phyloP scores from a whole-genome alignment of 305 asterid species.

The Lippia alba region DNA sequence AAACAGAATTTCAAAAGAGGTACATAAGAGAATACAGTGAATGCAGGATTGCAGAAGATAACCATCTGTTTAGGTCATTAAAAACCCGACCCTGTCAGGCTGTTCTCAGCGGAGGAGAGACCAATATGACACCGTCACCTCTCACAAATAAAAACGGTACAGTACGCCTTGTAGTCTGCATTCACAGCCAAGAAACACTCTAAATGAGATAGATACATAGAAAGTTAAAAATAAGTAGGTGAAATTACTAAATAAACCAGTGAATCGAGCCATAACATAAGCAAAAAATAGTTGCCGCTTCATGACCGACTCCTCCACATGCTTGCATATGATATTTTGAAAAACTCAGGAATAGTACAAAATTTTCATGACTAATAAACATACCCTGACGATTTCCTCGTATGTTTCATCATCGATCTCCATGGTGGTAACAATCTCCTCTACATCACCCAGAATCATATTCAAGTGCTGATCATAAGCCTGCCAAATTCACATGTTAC shows the following conservation, averaged over 20 bases:
- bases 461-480: conserved; percentile 98
- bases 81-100: conserved; percentile 51
- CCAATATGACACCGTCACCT: conserved; percentile 95
- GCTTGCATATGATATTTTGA: conserved; percentile 18
- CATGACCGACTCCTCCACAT: neutral
- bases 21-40: neutral
- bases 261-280: neutral
- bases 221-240: neutral
- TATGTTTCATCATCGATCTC: conserved; percentile 97
- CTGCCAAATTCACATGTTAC: conserved; percentile 47
- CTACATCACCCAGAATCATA: conserved; percentile 96
- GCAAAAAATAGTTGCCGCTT: neutral
- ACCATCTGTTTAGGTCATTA: conserved; percentile 10
- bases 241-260: neutral
- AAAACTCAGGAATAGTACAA: conserved; percentile 3
- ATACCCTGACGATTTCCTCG: conserved; percentile 94
- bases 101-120: conserved; percentile 91
- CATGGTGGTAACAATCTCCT: conserved; percentile 86
- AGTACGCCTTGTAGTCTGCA: conserved; percentile 78
- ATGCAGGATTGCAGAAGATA: conserved; percentile 23
- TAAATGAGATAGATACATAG: neutral
- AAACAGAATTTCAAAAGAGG: conserved; percentile 17
- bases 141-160: conserved; percentile 87
- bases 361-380: conserved; percentile 19
- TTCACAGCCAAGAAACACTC: neutral